Percentiles rank a stretch among this genome's conserved stretches.
Conservation (phyloP, 257 asterid species). For the Nicotiana benthamiana region DNA sequence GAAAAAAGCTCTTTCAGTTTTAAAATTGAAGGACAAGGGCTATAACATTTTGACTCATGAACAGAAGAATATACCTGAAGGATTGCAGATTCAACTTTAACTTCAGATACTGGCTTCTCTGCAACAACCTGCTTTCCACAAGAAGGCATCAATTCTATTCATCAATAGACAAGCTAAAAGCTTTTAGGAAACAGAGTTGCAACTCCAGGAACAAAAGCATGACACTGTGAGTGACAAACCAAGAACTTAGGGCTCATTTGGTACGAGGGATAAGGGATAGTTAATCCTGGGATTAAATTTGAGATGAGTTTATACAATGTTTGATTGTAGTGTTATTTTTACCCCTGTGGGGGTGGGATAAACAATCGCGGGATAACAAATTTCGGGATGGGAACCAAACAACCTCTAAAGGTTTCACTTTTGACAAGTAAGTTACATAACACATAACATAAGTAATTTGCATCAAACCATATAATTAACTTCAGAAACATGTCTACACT, state of each 20-base stretch:
- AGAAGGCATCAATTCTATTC: background rate
- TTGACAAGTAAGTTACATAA: background rate
- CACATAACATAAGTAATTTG: background rate
- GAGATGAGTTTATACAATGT: too few relatives aligned
- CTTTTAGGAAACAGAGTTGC: background rate
- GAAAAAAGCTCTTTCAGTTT: background rate
- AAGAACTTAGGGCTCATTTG: background rate
- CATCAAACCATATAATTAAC: background rate
- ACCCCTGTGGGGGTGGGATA: too few relatives aligned
- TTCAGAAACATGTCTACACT: background rate
- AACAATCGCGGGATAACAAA: too few relatives aligned
- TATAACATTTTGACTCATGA: background rate
- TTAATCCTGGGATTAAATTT: too few relatives aligned
- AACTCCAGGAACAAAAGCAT: background rate
- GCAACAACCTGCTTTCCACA: slow-evolving; percentile 32
- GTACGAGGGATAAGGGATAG: too few relatives aligned
- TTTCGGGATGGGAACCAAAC: too few relatives aligned
- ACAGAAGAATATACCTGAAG: slow-evolving; percentile 8
- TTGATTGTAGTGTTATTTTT: too few relatives aligned
- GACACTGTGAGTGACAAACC: background rate
- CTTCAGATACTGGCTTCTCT: slow-evolving; percentile 26
- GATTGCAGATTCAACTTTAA: slow-evolving; percentile 26
- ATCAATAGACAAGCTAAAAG: background rate
- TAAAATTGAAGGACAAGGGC: background rate
- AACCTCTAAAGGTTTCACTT: background rate